phyloP scores from a whole-genome alignment of 2,329 filamentous ascomycete genomes.

The Clathrospora elynae region DNA sequence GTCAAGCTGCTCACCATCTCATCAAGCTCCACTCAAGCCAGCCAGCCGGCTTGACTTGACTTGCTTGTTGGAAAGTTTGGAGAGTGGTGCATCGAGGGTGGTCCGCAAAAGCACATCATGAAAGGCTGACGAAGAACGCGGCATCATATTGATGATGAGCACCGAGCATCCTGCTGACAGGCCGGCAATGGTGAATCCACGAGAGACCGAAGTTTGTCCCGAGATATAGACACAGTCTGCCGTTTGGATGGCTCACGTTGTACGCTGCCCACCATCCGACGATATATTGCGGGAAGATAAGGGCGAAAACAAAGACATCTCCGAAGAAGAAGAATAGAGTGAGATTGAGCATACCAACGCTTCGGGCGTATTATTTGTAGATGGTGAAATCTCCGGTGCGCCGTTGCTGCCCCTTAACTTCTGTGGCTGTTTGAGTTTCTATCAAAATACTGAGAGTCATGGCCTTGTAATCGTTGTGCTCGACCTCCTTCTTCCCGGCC shows the following conservation, averaged over 20 bases:
- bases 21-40: constrained; percentile 3
- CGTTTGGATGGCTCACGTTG: constrained; percentile 45
- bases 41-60: not conserved
- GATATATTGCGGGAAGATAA: constrained; percentile 4
- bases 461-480: constrained; percentile 8
- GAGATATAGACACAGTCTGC: constrained; percentile 32
- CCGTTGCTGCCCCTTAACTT: constrained; percentile 1
- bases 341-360: not conserved
- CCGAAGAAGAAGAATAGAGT: constrained; percentile 17
- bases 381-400: constrained; percentile 23
- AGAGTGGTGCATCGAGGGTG: constrained; percentile 44
- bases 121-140: constrained; percentile 53
- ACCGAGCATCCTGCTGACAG: constrained; percentile 36
- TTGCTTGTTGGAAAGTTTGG: constrained; percentile 8
- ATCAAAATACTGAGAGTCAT: constrained; percentile 4
- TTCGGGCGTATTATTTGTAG: constrained; percentile 22
- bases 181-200: constrained; percentile 6
- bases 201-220: constrained; percentile 24
- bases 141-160: constrained; percentile 59
- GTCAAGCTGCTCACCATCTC: not conserved
- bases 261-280: constrained; percentile 54
- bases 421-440: constrained; percentile 4
- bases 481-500: constrained; percentile 1
- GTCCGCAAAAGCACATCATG: constrained; percentile 53
- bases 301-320: constrained; percentile 23